Evolutionary conservation across 108 stramenopile genomes (phyloP).

Genomic region (Poteriospumella lacustris): DNA sequence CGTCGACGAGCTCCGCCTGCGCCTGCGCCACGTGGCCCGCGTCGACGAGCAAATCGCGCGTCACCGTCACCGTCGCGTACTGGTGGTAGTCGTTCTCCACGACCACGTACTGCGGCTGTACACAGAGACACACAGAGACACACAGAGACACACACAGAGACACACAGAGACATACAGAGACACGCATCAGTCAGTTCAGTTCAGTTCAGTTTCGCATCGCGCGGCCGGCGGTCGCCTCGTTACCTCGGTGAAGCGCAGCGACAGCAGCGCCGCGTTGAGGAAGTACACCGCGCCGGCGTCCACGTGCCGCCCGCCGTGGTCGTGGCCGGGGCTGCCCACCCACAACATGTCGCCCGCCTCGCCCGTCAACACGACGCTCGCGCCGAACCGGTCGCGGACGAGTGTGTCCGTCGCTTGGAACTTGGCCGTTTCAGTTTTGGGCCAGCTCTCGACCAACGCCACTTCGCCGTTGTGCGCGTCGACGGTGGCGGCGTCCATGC

Average conservation of each 20-base stretch:
- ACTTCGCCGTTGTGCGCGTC: not conserved
- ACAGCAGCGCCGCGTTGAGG: slow-evolving; percentile 47
- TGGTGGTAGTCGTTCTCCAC: slow-evolving; percentile 47
- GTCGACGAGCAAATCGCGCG: slow-evolving; percentile 44
- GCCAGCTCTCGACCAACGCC: not conserved
- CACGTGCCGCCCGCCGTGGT: slow-evolving; percentile 21
- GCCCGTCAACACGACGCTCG: slow-evolving; percentile 34
- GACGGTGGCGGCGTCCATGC: not conserved
- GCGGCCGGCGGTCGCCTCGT: too few species aligned
- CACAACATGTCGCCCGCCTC: slow-evolving; percentile 35
- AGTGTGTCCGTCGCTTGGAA: slow-evolving; percentile 17
- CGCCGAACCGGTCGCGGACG: slow-evolving; percentile 35
- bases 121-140: not conserved
- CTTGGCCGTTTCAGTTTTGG: not conserved
- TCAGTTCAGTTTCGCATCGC: too few species aligned
- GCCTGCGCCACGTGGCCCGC: slow-evolving; percentile 39
- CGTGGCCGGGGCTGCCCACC: not conserved
- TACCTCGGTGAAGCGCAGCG: slow-evolving; percentile 13
- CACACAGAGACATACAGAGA: not conserved
- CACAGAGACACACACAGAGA: not conserved
- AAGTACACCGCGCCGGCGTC: slow-evolving; percentile 66
- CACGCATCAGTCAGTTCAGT: too few species aligned
- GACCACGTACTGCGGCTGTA: not conserved
- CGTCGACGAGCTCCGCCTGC: slow-evolving; percentile 65
- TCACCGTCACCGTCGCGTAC: slow-evolving; percentile 52